Conservation (phyloP, 129 eudicot species). For the Heracleum sosnowskyi region DNA sequence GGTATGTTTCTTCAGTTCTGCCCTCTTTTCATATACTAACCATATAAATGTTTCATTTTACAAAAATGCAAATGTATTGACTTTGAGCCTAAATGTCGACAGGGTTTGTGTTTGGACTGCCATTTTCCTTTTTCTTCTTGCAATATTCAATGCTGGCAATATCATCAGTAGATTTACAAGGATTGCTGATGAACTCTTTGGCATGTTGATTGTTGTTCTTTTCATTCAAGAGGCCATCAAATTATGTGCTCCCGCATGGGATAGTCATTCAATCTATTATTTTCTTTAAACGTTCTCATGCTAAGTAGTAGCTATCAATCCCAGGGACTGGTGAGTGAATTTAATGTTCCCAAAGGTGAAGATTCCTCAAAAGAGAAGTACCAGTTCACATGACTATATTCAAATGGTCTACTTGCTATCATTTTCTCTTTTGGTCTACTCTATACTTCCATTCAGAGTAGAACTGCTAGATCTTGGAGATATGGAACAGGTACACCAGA, state of each 20-base stretch:
- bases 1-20: constrained; percentile 34
- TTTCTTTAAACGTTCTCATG: too few relatives aligned
- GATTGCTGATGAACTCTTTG: constrained; percentile 92
- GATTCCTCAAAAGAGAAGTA: constrained; percentile 23
- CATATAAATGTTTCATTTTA: background rate
- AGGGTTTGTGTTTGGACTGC: constrained; percentile 98
- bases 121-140: constrained; percentile 57
- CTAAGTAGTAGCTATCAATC: background rate
- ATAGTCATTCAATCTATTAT: background rate
- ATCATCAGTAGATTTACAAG: constrained; percentile 78
- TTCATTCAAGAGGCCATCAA: constrained; percentile 84
- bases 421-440: constrained; percentile 68
- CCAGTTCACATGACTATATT: constrained; percentile 63
- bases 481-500: constrained; percentile 56
- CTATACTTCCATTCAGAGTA: constrained; percentile 54
- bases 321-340: constrained; percentile 81
- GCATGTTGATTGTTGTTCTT: constrained; percentile 88
- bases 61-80: background rate
- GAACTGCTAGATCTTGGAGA: constrained; percentile 79
- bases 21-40: background rate
- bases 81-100: constrained; percentile 8
- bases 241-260: constrained; percentile 20
- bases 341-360: constrained; percentile 44
- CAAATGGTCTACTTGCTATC: constrained; percentile 62
- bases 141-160: constrained; percentile 76